Evolutionary conservation across 139 green algal species (phyloP).

Genomic region (Mychonastes homosphaera): DNA sequence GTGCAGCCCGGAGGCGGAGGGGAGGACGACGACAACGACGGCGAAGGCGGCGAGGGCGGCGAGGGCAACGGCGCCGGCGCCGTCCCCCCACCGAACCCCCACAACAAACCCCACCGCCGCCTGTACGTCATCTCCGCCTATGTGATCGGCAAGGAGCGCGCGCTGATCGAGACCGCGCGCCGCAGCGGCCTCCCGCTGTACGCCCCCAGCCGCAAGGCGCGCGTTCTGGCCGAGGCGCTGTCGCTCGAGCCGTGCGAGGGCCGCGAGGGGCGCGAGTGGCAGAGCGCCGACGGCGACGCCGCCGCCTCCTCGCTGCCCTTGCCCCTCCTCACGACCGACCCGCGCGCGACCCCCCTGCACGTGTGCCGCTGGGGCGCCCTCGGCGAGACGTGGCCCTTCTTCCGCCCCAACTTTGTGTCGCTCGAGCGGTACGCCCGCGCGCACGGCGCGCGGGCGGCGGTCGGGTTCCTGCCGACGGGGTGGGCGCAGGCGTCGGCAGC

Average conservation of each 20-base stretch:
- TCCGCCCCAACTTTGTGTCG: slow-evolving; percentile 78
- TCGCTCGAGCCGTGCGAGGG: not conserved
- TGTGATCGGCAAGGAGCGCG: slow-evolving; percentile 73
- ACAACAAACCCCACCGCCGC: not conserved
- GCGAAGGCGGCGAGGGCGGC: not conserved
- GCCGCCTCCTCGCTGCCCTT: not conserved
- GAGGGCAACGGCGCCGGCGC: not conserved
- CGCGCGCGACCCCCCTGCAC: slow-evolving; percentile 31
- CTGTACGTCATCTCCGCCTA: slow-evolving; percentile 58
- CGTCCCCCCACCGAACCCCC: not conserved
- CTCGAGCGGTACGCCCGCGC: too few species aligned
- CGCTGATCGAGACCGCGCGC: slow-evolving; percentile 49
- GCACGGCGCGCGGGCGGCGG: not conserved
- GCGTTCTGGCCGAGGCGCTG: slow-evolving; percentile 27
- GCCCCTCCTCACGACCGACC: slow-evolving; percentile 22
- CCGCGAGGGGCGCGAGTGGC: not conserved
- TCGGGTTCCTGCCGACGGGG: not conserved
- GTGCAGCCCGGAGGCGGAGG: not conserved
- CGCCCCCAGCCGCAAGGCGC: slow-evolving; percentile 52
- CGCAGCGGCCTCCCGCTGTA: slow-evolving; percentile 37
- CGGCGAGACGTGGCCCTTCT: slow-evolving; percentile 75
- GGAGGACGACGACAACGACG: not conserved
- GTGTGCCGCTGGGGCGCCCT: slow-evolving; percentile 37
- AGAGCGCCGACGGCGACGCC: not conserved
- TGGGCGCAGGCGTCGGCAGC: slow-evolving; percentile 24